Evolutionary conservation across 2,329 filamentous ascomycete genomes (phyloP).

Genomic region (Penicillium sp.): DNA sequence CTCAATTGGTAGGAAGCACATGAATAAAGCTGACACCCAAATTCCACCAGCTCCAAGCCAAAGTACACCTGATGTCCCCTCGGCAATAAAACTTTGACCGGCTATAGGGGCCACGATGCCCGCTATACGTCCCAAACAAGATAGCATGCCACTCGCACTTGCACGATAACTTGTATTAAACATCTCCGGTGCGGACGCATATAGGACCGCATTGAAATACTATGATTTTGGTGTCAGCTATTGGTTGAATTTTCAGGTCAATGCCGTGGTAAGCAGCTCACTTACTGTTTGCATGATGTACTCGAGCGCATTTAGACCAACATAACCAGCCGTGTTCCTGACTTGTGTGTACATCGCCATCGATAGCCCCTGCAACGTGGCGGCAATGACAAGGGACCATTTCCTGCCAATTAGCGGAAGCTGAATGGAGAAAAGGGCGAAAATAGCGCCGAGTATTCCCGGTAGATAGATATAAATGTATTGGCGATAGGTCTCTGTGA

Average conservation of each 20-base stretch:
- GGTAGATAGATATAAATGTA: slow-evolving; percentile 23
- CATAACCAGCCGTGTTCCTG: slow-evolving; percentile 15
- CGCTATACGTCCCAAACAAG: background rate
- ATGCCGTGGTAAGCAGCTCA: background rate
- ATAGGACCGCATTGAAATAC: background rate
- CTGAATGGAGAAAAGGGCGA: slow-evolving; percentile 19
- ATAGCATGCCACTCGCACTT: slow-evolving; percentile 3
- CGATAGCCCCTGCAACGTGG: slow-evolving; percentile 15
- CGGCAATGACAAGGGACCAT: slow-evolving; percentile 21
- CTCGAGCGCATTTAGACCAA: slow-evolving; percentile 19
- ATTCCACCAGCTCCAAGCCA: slow-evolving; percentile 15
- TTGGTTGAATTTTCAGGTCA: too few relatives aligned
- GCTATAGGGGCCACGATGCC: background rate
- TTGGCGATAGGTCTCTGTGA: slow-evolving; percentile 17
- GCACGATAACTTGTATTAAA: background rate
- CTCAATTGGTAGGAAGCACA: slow-evolving; percentile 20
- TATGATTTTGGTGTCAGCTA: too few relatives aligned
- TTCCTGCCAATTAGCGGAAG: slow-evolving; percentile 17
- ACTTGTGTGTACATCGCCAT: slow-evolving; percentile 24
- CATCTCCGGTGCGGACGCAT: background rate
- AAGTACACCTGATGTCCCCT: background rate
- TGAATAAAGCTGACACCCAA: slow-evolving; percentile 15
- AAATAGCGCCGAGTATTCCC: slow-evolving; percentile 16
- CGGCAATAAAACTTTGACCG: background rate
- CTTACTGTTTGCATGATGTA: slow-evolving; percentile 22